Base-by-base conservation (phyloP, 345 rosid genomes). In the Syzygium jambos region DNA sequence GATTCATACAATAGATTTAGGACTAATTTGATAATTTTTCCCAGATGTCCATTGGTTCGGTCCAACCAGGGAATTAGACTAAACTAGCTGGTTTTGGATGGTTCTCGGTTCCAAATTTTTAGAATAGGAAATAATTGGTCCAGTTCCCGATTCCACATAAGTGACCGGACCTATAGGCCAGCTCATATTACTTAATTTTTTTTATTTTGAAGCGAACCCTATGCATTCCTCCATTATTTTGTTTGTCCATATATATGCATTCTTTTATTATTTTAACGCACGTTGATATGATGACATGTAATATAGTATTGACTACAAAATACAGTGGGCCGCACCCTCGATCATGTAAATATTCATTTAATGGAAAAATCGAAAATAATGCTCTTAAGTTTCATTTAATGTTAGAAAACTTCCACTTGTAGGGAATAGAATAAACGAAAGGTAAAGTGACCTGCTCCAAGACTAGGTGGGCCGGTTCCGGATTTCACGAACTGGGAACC, bases 81-180 rank as follows among this genome's bases (percentile, higher is more conserved):
- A 3, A 52, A 52, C 11, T 52, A 12, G 5, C 5, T 1, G 5
- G 16, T 52, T 11, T 13, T 52, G 51, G 51, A 9, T 51, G 11
- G 3, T 8, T 43, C 7, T 43, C 5, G 1, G 7, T 43, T 43
- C 46, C 46, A 6, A 5, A 43, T 5, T 43, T 43, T 43, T 43
- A 4, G 46, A 43, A 43, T 6, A 6, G 7, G 7, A 43, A 43
- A 43, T 43, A 43, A 43, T 5, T 6, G 46, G 46, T 43, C 46
- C 46, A 1, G 3, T 43, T 43, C 46, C 7, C 46, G 46, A 43
- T 43, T 43, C 46, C 14, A 57, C 63, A 23, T 10, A 23, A 9
- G 27, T 27, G 63, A 59, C 2, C 25, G 0, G 30, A 59, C 15
- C 4, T 1, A 61, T 2, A 16, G 3, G 6, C 9, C 0, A 0